These are phyloP conservation scores for Carallia pectinifolia DNA, from an alignment of 345 rosid genomes.

Conservation along the genomic window DNA sequence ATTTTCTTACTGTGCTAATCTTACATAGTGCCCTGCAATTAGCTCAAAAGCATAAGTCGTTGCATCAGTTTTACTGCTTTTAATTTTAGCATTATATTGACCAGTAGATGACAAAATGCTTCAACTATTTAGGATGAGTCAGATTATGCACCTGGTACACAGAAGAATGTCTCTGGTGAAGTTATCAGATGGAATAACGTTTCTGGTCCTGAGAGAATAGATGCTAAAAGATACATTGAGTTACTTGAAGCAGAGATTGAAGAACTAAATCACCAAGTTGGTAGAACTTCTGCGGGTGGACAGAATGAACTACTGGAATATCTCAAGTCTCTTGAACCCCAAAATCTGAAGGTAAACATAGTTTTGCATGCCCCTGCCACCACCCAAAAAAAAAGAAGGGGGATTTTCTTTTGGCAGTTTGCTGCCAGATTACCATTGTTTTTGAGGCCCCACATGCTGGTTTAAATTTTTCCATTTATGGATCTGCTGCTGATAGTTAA, in stretches of 20 bases:
- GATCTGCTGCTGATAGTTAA: background rate
- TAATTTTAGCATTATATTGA: background rate
- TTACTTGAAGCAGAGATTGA: conserved; percentile 94
- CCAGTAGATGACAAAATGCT: conserved; percentile 4
- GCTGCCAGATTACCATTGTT: background rate
- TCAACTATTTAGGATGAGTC: conserved; percentile 46
- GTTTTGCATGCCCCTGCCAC: background rate
- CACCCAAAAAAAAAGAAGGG: too few species aligned
- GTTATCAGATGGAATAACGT: conserved; percentile 87
- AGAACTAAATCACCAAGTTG: conserved; percentile 76
- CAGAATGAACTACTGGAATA: conserved; percentile 86
- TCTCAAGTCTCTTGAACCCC: conserved; percentile 89
- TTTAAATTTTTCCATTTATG: background rate
- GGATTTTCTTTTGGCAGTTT: background rate
- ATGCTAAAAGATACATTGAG: conserved; percentile 86
- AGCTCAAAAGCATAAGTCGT: too few species aligned
- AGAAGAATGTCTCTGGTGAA: conserved; percentile 92
- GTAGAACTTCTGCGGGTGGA: conserved; percentile 58
- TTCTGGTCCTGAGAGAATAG: conserved; percentile 86
- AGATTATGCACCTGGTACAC: conserved; percentile 90
- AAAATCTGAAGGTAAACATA: conserved; percentile 76
- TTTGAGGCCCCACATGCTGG: background rate
- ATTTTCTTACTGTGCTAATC: background rate
- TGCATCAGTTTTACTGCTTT: background rate
- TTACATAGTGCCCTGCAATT: background rate